These are phyloP conservation scores for Globisporangium uncinulatum DNA, from an alignment of 352 stramenopile species.

Conservation along the genomic window DNA sequence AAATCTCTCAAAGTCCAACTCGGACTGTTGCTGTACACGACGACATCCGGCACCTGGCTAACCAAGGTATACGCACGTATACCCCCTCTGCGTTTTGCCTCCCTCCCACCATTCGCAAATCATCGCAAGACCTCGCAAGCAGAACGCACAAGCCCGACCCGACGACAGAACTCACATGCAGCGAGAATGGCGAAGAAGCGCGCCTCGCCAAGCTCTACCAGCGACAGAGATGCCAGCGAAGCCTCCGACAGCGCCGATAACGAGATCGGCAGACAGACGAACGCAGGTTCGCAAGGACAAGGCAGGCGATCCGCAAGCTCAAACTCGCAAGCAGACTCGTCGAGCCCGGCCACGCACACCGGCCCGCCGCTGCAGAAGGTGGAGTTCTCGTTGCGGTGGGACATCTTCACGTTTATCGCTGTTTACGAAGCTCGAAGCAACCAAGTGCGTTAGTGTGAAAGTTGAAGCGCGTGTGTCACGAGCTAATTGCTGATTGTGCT, in stretches of 20 bases:
- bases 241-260: too few relatives aligned
- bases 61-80: not conserved
- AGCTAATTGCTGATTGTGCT: not conserved
- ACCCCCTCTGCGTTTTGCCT: not conserved
- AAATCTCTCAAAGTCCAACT: not conserved
- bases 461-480: too few relatives aligned
- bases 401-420: not conserved
- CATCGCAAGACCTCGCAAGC: too few relatives aligned
- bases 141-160: too few relatives aligned
- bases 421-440: not conserved
- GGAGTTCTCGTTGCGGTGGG: not conserved
- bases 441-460: not conserved
- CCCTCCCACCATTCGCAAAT: too few relatives aligned
- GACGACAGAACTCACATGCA: too few relatives aligned
- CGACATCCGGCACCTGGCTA: not conserved
- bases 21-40: not conserved
- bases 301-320: not conserved
- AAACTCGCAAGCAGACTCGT: too few relatives aligned
- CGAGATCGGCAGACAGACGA: too few relatives aligned
- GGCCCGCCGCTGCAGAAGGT: not conserved
- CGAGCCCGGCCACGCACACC: too few relatives aligned
- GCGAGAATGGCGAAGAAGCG: too few relatives aligned
- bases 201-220: too few relatives aligned
- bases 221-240: too few relatives aligned
- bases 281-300: not conserved